Conservation (phyloP, 495 filamentous ascomycete genomes). For the Tetracladium setigerum region DNA sequence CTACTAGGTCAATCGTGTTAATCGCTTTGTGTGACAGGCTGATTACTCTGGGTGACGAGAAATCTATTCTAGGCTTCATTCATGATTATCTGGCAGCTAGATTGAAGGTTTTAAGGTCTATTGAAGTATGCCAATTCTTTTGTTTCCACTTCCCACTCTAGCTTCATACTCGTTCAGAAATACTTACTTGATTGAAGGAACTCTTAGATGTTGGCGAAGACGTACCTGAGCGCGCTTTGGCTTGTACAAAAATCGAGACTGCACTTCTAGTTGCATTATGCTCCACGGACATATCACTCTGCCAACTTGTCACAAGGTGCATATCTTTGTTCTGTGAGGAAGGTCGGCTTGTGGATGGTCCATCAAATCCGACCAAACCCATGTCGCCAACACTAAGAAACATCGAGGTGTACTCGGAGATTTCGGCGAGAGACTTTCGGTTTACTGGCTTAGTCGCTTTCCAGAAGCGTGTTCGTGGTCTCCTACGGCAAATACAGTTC, state of each 20-base stretch:
- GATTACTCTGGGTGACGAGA: slow-evolving; percentile 29
- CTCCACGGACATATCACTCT: slow-evolving; percentile 53
- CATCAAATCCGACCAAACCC: slow-evolving; percentile 35
- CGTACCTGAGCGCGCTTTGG: slow-evolving; percentile 37
- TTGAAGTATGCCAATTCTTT: slow-evolving; percentile 28
- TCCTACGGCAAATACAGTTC: slow-evolving; percentile 50
- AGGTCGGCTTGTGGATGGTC: slow-evolving; percentile 44
- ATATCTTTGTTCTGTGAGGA: slow-evolving; percentile 57
- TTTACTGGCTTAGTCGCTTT: slow-evolving; percentile 61
- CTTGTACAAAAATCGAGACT: slow-evolving; percentile 44
- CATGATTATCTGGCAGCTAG: slow-evolving; percentile 45
- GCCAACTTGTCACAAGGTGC: slow-evolving; percentile 52
- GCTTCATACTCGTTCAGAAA: neutral
- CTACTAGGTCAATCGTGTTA: slow-evolving; percentile 38
- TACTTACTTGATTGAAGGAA: slow-evolving; percentile 27
- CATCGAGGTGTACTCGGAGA: slow-evolving; percentile 49
- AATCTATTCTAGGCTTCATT: slow-evolving; percentile 34
- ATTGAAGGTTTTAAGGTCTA: slow-evolving; percentile 36
- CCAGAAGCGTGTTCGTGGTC: slow-evolving; percentile 50
- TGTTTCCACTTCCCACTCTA: neutral
- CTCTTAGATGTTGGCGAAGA: slow-evolving; percentile 39
- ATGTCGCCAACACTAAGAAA: slow-evolving; percentile 49
- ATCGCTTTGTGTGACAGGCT: slow-evolving; percentile 41
- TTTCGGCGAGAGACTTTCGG: slow-evolving; percentile 52
- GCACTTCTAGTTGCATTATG: slow-evolving; percentile 54